Conservation (phyloP, 2,329 filamentous ascomycete genomes). For the Chrysoporthe deuterocubensis region DNA sequence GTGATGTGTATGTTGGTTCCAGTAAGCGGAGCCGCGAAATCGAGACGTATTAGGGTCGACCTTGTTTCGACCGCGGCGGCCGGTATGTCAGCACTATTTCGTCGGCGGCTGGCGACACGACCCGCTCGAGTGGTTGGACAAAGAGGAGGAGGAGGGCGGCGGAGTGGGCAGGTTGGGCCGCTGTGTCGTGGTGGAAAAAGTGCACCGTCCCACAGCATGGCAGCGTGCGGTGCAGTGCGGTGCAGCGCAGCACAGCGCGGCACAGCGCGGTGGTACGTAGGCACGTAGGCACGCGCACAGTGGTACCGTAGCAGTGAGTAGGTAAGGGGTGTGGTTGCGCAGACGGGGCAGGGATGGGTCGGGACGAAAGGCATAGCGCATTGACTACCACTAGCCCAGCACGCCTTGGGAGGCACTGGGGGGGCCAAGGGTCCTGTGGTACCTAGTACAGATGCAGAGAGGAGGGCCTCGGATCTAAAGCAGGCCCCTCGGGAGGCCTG, state of each 20-base stretch:
- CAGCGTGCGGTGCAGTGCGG: too few relatives aligned
- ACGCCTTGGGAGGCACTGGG: too few relatives aligned
- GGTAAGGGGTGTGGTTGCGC: background rate
- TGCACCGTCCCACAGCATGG: background rate
- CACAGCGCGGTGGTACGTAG: too few relatives aligned
- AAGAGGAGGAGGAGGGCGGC: too few relatives aligned
- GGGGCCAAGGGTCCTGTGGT: too few relatives aligned
- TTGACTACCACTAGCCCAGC: background rate
- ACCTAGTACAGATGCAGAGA: background rate
- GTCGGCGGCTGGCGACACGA: background rate
- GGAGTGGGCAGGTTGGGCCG: background rate
- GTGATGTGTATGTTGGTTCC: background rate
- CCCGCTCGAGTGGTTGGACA: background rate
- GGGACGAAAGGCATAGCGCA: background rate
- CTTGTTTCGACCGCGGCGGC: constrained; percentile 18
- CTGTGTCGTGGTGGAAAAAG: background rate
- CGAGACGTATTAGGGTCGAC: constrained; percentile 11
- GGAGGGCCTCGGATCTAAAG: background rate
- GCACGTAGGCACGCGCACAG: too few relatives aligned
- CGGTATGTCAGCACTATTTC: constrained; percentile 12
- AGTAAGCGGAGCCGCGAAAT: constrained; percentile 5
- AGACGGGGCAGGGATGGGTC: background rate
- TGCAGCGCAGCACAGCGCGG: background rate
- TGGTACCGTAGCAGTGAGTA: background rate
- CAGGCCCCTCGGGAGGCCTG: background rate